Evolutionary conservation across 768 basidiomycete genomes (phyloP).

Genomic region (Leccinellum albellum): DNA sequence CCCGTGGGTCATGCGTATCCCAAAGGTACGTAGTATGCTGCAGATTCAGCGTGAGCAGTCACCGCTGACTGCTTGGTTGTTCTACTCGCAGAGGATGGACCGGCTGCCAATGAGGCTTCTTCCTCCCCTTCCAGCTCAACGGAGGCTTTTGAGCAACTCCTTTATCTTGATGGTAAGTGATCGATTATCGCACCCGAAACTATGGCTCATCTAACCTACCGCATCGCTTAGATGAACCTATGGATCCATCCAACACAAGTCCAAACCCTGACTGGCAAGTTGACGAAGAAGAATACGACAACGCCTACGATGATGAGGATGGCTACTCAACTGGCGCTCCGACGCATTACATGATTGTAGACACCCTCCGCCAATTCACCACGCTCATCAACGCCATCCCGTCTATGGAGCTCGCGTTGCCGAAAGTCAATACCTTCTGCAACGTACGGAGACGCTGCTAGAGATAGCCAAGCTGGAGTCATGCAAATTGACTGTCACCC

Average conservation of each 20-base stretch:
- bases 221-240: slow-evolving; percentile 7
- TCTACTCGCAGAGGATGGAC: slow-evolving; percentile 3
- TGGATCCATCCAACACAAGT: not conserved
- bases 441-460: slow-evolving; percentile 13
- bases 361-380: slow-evolving; percentile 27
- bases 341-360: slow-evolving; percentile 23
- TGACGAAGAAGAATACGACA: slow-evolving; percentile 2
- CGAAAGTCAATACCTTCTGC: slow-evolving; percentile 18
- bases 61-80: not conserved
- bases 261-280: not conserved
- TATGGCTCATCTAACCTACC: not conserved
- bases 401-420: slow-evolving; percentile 17
- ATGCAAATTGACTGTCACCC: slow-evolving; percentile 18
- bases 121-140: slow-evolving; percentile 5
- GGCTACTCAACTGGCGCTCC: slow-evolving; percentile 15
- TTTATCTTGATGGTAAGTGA: slow-evolving; percentile 7
- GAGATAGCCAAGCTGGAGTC: slow-evolving; percentile 13
- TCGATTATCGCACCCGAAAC: not conserved
- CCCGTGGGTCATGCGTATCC: not conserved
- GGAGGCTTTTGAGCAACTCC: slow-evolving; percentile 10
- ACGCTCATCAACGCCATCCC: slow-evolving; percentile 20
- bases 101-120: not conserved
- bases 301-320: not conserved
- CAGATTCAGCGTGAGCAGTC: not conserved
- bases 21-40: slow-evolving; percentile 7